These are phyloP conservation scores for Termitomyces sp. DNA, from an alignment of 768 basidiomycete species.

Conservation along the genomic window DNA sequence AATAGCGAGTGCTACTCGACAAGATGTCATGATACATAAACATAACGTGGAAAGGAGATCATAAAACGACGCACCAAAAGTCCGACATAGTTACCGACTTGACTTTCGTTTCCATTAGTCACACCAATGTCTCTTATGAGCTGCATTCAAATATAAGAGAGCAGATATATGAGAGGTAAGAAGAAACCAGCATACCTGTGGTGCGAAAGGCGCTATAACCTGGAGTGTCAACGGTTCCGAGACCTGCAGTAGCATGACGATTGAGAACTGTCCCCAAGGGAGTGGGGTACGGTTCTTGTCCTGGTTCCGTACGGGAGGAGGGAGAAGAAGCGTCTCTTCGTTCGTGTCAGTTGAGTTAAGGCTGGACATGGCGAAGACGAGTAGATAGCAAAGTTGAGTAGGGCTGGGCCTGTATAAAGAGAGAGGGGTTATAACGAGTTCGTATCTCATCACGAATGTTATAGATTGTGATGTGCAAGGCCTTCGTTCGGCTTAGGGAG, in stretches of 20 bases:
- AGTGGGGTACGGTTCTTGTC: not conserved
- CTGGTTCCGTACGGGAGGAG: not conserved
- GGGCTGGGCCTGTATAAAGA: no score
- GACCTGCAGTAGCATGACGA: not conserved
- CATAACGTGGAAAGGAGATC: no score
- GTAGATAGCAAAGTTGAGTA: not conserved
- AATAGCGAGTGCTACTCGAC: slow-evolving; percentile 24
- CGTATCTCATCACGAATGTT: not conserved
- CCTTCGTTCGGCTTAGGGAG: no score
- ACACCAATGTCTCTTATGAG: not conserved
- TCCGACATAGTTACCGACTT: not conserved
- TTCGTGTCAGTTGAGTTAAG: not conserved
- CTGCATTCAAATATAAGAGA: not conserved
- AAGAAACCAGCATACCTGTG: not conserved
- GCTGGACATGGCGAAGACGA: not conserved
- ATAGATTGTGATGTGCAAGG: no score
- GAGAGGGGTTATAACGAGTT: no score
- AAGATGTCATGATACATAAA: no score
- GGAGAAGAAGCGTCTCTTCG: not conserved
- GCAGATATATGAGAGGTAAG: no score
- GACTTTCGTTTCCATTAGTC: not conserved
- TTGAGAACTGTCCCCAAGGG: not conserved
- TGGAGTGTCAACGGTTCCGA: not conserved
- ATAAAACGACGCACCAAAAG: not conserved
- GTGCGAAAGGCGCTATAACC: not conserved